Evolutionary conservation across 352 stramenopile genomes (phyloP), one percentile per base, ranked within the genome.

Genomic region (Pythium periplocum): DNA sequence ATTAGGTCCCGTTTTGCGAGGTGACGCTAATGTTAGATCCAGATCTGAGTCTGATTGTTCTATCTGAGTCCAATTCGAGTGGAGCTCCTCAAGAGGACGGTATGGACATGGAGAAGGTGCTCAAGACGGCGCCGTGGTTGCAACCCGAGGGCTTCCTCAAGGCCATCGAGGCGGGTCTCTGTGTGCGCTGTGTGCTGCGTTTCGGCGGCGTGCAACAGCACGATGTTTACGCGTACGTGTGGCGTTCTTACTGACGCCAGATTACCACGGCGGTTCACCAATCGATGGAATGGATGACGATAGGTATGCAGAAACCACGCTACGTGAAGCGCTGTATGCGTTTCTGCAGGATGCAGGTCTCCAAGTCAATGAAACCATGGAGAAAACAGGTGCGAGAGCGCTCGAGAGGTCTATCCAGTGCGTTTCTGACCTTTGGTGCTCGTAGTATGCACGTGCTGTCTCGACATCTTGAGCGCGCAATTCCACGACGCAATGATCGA

Each of bases 161-260:
- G 39, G 37, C 57, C 43, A 11, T 50, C 41, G 67, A 41, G 8
- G 48, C 69, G 6, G 69, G 67, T 6, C 55, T 93, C 0, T 93
- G 83, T 30, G 55, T 76, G 57, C 83, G 80, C 33, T 93, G 83
- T 59, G 83, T 71, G 26, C 58, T 93, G 57, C 80, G 83, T 50
- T 83, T 90, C 40, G 64, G 66, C 5, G 63, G 65, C 44, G 55
- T 88, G 11, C 57, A 74, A 5, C 67, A 88, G 7, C 44, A 51
- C 45, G 48, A 53, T 11, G 17, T 83, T 46, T 93, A 90, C 55
- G 59, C 64, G 82, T 90, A 62, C 42, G 73, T 82, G 8, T 34
- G 32, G 8, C 10, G 9, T 4, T 9, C 6, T 3, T 40, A 30
- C 6, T 51, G 31, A 62, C 4, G 39, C 30, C 5, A 17, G 17